These are phyloP conservation scores for Monosporozyma solicola DNA, from an alignment of 805 yeast species.

Conservation along the genomic window DNA sequence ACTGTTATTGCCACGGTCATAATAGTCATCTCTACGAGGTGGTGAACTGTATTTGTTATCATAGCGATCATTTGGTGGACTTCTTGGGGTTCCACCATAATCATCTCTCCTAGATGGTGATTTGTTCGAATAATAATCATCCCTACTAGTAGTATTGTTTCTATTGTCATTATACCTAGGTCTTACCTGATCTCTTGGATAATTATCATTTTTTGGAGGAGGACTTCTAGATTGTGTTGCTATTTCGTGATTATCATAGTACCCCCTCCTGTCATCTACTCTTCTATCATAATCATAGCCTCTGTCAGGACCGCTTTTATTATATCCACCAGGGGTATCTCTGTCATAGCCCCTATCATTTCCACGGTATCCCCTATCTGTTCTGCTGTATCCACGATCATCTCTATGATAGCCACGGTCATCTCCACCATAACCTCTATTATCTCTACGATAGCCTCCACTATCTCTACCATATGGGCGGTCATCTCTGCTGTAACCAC, in stretches of 20 bases:
- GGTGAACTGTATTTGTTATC: not conserved
- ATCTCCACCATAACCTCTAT: conserved; percentile 6
- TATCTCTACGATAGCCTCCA: not conserved
- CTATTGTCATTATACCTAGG: not conserved
- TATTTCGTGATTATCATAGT: not conserved
- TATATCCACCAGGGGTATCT: not conserved
- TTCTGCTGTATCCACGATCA: conserved; percentile 2
- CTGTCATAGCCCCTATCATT: conserved; percentile 1
- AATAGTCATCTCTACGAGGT: not conserved
- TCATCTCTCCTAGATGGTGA: not conserved
- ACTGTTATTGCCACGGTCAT: not conserved
- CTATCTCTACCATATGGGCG: not conserved
- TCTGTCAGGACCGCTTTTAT: not conserved
- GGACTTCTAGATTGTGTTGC: not conserved
- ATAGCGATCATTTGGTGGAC: not conserved
- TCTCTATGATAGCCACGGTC: conserved; percentile 8
- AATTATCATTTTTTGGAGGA: not conserved
- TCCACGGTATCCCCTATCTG: not conserved
- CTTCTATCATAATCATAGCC: not conserved
- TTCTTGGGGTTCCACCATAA: not conserved
- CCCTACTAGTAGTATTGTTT: not conserved
- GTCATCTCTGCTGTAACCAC: not conserved
- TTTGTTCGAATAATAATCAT: not conserved
- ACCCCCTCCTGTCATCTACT: not conserved
- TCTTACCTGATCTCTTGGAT: not conserved